Base-by-base conservation (phyloP, 208 protist genomes). In the Trypanosoma grayi region DNA sequence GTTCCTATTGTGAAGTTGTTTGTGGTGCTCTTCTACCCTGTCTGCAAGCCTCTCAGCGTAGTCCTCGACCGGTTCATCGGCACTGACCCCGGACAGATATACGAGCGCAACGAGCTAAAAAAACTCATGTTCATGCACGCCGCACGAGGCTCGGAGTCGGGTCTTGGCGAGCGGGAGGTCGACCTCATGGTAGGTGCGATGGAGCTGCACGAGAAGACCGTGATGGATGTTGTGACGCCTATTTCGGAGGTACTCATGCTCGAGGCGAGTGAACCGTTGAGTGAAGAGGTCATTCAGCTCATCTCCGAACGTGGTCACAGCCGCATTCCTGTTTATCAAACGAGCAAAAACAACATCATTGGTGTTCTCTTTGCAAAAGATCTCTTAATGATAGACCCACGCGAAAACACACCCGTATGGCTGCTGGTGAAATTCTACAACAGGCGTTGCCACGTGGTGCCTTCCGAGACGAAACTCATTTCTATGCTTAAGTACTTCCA, bases 401-500 rank as follows among this genome's bases (percentile, higher is more conserved):
- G 95, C 20, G 96, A 98, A 74, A 84, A 92, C 59, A 96, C 92
- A 34, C 94, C 95, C 57, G 72, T 98, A 33, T 65, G 86, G 36
- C 77, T 95, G n/a, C 69, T 98, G 11, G 76, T 98, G 8, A 85
- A 89, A 68, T 97, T 98, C 54, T 98, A 98, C 75, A 92, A 95
- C 66, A 81, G 91, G 43, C 63, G 83, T 48, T 88, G 95, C 62
- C 81, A 95, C 52, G 73, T 90, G 36, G 90, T 97, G 25, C 82
- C 87, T 30, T 83, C 80, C 10, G 93, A 98, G 40, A 96, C 85
- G 43, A 88, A 87, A 39, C 79, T 98, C 11, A 94, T 97, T 43
- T 87, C 94, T 50, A 94, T 98, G 87, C 83, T 99, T 30, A 94
- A 96, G 51, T 87, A 92, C 46, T 98, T 98, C 70, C 96, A 98